Percentiles rank a stretch among this genome's conserved stretches.
These are phyloP conservation scores for Obelidium mucronatum DNA, from an alignment of 192 early-diverging fungal species.

Conservation along the genomic window DNA sequence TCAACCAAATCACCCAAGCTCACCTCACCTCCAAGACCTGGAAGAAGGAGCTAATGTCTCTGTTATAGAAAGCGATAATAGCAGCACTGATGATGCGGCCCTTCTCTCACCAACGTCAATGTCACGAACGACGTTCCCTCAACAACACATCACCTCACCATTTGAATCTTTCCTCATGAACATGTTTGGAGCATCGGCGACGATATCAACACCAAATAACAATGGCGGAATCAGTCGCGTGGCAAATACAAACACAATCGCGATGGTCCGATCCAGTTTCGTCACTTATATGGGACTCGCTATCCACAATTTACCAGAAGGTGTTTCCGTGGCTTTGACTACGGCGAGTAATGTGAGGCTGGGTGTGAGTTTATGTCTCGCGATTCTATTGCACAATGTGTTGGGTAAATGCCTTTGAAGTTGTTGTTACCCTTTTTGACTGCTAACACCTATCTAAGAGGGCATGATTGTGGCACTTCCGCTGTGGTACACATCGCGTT, in stretches of 20 bases:
- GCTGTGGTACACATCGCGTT: conserved; percentile 31
- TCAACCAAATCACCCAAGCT: background rate
- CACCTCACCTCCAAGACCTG: background rate
- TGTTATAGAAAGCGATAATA: too few species aligned
- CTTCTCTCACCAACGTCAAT: background rate
- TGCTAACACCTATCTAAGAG: conserved; percentile 15
- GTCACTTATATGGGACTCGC: conserved; percentile 40
- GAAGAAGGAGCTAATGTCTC: background rate
- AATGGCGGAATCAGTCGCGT: background rate
- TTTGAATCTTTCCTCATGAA: conserved; percentile 20
- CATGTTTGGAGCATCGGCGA: conserved; percentile 6
- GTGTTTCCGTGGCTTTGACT: conserved; percentile 33
- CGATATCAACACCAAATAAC: too few species aligned
- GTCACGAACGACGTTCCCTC: too few species aligned
- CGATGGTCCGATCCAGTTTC: conserved; percentile 22
- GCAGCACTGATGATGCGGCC: background rate
- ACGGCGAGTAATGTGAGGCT: conserved; percentile 31
- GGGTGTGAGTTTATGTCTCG: conserved; percentile 29
- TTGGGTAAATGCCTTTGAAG: conserved; percentile 22
- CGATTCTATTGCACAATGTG: conserved; percentile 44
- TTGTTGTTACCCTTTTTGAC: background rate
- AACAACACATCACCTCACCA: too few species aligned
- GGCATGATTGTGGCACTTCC: conserved; percentile 45
- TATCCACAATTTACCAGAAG: conserved; percentile 35
- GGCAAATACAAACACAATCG: conserved; percentile 7